Evolutionary conservation across 768 basidiomycete genomes (phyloP), one percentile per base, ranked within the genome.

Genomic region (Termitomyces heimii): DNA sequence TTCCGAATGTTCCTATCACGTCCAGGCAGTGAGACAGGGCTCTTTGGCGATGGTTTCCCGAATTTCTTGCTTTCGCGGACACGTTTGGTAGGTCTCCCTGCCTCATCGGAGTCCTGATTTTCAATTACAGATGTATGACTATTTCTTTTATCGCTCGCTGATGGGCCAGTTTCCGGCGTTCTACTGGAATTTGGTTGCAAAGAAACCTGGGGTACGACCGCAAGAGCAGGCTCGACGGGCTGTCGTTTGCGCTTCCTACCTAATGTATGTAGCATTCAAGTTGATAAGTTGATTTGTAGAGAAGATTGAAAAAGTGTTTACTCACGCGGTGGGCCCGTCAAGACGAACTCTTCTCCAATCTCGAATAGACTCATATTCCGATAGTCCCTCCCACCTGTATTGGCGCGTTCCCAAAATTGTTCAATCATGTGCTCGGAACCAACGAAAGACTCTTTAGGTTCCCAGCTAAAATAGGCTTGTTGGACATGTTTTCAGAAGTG

Each of bases 291-390:
- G 14, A 4, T 22, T 26, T 46, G 34, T 8, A 32, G 24, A 45
- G 24, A 45, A 29, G 6, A 13, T 3, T 18, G 52, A 3, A 47
- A 57, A 14, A 20, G 24, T 18, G 18, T 53, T 61, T 68, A 58
- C 73, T 35, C 39, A 86, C 85, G 77, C 50, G 85, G 85, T 46
- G 85, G 85, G 0, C 86, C 85, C 22, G 76, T 69, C 18, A 79
- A 77, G 29, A 78, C 60, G 51, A 88, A 72, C 42, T 76, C 74
- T 57, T 89, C 86, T 53, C 80, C 82, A 20, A 65, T 70, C 43
- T 73, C 71, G 72, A 88, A 89, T 18, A 71, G 67, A 22, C 67
- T 68, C 50, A 84, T 61, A 60, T 84, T 72, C 1, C 72, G 65
- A 46, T 73, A 68, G 59, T 88, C 83, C 56, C 86, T 77, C 58